A percentile compares a stretch with the other conserved stretches of the same genome.
These are phyloP conservation scores for Scorias spongiosa DNA, from an alignment of 2,329 filamentous ascomycete genomes.

Conservation along the genomic window DNA sequence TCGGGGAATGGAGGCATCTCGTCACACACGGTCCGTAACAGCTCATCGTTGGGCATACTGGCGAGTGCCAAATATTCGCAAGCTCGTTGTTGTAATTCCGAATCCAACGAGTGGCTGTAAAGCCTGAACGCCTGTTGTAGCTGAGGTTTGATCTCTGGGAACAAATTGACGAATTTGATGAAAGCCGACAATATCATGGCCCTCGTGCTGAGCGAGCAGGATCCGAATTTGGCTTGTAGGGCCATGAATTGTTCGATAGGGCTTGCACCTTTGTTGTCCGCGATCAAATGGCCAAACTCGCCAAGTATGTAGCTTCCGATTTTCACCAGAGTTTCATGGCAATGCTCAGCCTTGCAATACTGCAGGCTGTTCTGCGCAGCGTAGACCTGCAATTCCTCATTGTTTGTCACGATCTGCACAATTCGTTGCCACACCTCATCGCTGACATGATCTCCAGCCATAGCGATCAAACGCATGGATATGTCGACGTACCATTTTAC, in stretches of 20 bases:
- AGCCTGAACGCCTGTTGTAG: conserved; percentile 77
- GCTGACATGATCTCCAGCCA: conserved; percentile 96
- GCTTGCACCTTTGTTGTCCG: conserved; percentile 79
- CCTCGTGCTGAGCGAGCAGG: conserved; percentile 74
- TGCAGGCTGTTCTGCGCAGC: conserved; percentile 85
- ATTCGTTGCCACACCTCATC: conserved; percentile 99
- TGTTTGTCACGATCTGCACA: conserved; percentile 97
- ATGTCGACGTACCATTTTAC: conserved; percentile 99
- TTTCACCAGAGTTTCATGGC: conserved; percentile 93
- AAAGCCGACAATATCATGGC: conserved; percentile 93
- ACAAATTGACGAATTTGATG: conserved; percentile 94
- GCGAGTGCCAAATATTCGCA: conserved; percentile 88
- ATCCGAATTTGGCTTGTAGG: conserved; percentile 75
- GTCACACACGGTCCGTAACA: conserved; percentile 85
- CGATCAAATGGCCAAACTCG: conserved; percentile 92
- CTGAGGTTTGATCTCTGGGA: conserved; percentile 95
- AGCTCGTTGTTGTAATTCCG: conserved; percentile 87
- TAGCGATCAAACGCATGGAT: conserved; percentile 79
- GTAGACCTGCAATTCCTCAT: conserved; percentile 94
- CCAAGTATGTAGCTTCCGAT: conserved; percentile 93
- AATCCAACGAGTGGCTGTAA: conserved; percentile 88
- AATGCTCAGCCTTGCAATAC: conserved; percentile 83
- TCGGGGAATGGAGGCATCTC: conserved; percentile 99
- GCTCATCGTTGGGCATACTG: conserved; percentile 72
- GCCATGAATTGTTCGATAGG: conserved; percentile 96